A percentile compares a stretch with the other conserved stretches of the same genome.
Evolutionary conservation across 2,329 filamentous ascomycete genomes (phyloP).

Genomic region (Fusarium vanettenii): DNA sequence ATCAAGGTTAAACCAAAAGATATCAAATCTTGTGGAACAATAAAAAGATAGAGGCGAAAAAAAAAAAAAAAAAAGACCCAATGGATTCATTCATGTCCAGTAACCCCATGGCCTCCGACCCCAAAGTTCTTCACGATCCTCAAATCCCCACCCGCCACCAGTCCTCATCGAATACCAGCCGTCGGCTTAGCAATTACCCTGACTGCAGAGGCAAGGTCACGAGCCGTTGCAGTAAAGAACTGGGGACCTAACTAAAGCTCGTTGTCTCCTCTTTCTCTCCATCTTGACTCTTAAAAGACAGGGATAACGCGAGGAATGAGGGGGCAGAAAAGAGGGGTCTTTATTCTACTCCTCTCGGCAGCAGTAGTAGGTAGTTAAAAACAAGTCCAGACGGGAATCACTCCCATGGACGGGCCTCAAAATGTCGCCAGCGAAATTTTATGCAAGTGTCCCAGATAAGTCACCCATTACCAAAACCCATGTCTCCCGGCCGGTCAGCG

Average conservation of each 20-base stretch:
- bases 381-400: neutral
- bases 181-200: slow-evolving; percentile 40
- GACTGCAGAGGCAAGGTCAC: slow-evolving; percentile 9
- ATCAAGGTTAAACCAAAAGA: neutral
- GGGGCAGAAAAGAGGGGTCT: neutral
- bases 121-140: neutral
- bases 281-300: neutral
- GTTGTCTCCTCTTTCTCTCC: neutral
- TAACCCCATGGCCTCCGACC: no score
- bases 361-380: neutral
- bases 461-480: neutral
- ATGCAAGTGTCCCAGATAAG: neutral
- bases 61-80: neutral
- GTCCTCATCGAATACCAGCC: slow-evolving; percentile 38
- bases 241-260: neutral
- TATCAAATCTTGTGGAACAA: neutral
- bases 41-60: neutral
- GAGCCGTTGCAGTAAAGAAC: neutral
- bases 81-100: neutral
- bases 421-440: neutral
- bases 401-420: neutral
- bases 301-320: neutral
- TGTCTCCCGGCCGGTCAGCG: neutral
- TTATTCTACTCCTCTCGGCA: neutral
- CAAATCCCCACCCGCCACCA: slow-evolving; percentile 17